These are phyloP conservation scores for Neurospora sp. DNA, from an alignment of 2,329 filamentous ascomycete genomes.

Conservation along the genomic window DNA sequence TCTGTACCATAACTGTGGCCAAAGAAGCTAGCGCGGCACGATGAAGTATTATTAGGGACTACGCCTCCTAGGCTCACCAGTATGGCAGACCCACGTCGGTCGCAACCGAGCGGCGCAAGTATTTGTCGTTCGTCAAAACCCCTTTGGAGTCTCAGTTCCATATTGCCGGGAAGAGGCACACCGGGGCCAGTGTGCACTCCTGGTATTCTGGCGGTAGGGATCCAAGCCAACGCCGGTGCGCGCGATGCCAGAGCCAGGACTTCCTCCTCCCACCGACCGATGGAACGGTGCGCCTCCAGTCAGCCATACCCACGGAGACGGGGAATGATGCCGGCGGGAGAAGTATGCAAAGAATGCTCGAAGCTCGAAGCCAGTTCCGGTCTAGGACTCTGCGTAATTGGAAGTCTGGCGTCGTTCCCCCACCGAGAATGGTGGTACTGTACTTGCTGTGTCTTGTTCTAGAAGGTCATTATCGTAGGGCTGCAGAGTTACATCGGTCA, in stretches of 20 bases:
- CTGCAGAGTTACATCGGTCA: background rate
- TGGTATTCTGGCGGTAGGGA: background rate
- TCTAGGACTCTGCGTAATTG: background rate
- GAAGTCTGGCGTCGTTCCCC: background rate
- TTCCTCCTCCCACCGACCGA: background rate
- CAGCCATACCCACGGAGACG: background rate
- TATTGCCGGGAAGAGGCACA: background rate
- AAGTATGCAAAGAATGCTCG: background rate
- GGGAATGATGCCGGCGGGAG: background rate
- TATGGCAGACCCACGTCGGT: background rate
- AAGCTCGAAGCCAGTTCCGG: background rate
- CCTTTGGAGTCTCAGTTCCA: background rate
- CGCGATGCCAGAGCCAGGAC: background rate
- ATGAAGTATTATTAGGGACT: background rate
- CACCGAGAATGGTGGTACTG: background rate
- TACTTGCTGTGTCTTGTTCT: background rate
- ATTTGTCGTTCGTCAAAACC: background rate
- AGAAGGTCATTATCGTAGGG: background rate
- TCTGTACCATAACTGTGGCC: background rate
- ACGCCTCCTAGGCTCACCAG: background rate
- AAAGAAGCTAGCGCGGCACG: background rate
- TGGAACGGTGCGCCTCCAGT: background rate
- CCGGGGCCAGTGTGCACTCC: background rate
- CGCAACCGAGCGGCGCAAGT: background rate
- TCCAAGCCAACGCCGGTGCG: background rate